Evolutionary conservation across 2,329 filamentous ascomycete genomes (phyloP).

Genomic region (Aspergillus phoenicis): DNA sequence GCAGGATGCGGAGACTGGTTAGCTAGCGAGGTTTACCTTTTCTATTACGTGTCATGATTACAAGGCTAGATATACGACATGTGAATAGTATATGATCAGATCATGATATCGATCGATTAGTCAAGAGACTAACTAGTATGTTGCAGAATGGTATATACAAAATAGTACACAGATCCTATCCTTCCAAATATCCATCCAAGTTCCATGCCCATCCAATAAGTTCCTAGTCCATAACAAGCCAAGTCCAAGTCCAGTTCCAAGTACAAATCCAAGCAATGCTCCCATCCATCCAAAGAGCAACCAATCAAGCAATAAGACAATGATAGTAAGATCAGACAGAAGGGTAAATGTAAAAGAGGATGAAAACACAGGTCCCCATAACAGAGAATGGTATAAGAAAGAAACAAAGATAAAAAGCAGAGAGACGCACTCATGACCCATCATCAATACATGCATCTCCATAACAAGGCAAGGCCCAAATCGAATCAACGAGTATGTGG

Average conservation of each 20-base stretch:
- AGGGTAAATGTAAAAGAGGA: background rate
- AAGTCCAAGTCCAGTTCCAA: background rate
- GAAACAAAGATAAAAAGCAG: background rate
- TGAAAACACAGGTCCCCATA: slow-evolving; percentile 11
- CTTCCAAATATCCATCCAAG: slow-evolving; percentile 9
- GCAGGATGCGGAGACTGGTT: background rate
- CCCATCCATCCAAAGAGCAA: background rate
- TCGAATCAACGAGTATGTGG: background rate
- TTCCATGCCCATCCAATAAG: slow-evolving; percentile 1
- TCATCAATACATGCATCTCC: slow-evolving; percentile 1
- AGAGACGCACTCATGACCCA: slow-evolving; percentile 5
- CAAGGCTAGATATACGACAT: too few relatives aligned
- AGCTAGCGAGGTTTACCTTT: too few relatives aligned
- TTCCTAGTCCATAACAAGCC: slow-evolving; percentile 7
- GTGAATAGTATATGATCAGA: background rate
- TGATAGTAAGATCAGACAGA: background rate
- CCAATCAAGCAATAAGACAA: background rate
- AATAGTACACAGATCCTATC: slow-evolving; percentile 10
- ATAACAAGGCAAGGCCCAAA: too few relatives aligned
- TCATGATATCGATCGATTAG: background rate
- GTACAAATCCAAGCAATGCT: background rate
- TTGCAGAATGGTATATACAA: slow-evolving; percentile 13
- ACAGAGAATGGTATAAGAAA: background rate
- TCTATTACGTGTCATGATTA: too few relatives aligned
- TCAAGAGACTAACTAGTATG: slow-evolving; percentile 1